Percentiles rank a stretch among this genome's conserved stretches.
Evolutionary conservation across 176 grass and related monocot species (phyloP).

Genomic region (Paspalum notatum): DNA sequence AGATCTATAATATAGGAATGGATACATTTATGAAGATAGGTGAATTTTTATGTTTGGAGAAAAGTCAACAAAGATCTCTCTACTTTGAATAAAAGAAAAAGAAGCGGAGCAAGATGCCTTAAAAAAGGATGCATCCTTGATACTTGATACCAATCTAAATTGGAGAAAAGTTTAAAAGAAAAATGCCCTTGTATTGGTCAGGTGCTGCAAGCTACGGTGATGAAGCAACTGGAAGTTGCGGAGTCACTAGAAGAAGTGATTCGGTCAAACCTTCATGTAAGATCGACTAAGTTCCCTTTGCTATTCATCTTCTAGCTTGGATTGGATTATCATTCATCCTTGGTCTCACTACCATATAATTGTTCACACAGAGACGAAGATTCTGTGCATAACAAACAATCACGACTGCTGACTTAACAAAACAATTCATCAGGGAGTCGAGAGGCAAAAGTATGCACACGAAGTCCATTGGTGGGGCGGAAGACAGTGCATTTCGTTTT

Average conservation of each 20-base stretch:
- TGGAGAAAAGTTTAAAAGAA: neutral
- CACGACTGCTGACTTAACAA: neutral
- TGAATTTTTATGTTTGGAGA: too few relatives aligned
- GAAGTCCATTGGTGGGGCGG: neutral
- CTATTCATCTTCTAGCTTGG: slow-evolving; percentile 1
- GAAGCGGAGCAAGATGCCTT: neutral
- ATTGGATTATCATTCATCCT: neutral
- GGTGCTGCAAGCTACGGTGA: slow-evolving; percentile 77
- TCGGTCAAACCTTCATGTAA: slow-evolving; percentile 61
- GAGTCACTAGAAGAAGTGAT: slow-evolving; percentile 79
- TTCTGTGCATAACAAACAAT: slow-evolving; percentile 54
- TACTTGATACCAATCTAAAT: neutral
- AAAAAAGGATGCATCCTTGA: neutral
- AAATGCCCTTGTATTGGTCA: slow-evolving; percentile 37
- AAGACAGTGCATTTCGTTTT: neutral
- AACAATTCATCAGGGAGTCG: neutral
- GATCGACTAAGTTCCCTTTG: neutral
- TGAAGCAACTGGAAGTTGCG: slow-evolving; percentile 79
- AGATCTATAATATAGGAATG: too few relatives aligned
- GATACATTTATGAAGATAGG: neutral
- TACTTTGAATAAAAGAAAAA: neutral
- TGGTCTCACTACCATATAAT: neutral
- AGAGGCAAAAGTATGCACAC: neutral
- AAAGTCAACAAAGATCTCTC: neutral
- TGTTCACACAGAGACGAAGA: slow-evolving; percentile 58